Evolutionary conservation across 2,329 filamentous ascomycete species (phyloP).

Genomic region (Xylariales sp.): DNA sequence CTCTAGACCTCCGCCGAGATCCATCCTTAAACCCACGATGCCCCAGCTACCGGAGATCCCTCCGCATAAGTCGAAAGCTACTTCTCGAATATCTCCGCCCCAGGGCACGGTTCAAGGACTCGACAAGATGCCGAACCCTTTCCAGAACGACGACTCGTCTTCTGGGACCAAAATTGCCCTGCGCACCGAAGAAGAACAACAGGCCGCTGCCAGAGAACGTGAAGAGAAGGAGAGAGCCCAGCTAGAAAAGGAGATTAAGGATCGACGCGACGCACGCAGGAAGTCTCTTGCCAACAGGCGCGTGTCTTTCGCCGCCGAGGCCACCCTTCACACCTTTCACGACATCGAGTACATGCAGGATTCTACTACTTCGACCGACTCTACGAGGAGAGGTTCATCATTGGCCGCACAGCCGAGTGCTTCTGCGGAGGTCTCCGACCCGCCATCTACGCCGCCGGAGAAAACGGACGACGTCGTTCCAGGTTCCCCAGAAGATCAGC

Average conservation of each 20-base stretch:
- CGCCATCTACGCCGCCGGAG: conserved; percentile 71
- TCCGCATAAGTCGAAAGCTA: conserved; percentile 69
- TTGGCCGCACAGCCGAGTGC: conserved; percentile 53
- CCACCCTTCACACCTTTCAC: conserved; percentile 96
- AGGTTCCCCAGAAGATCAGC: conserved; percentile 73
- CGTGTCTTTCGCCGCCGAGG: conserved; percentile 97
- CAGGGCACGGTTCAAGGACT: conserved; percentile 54
- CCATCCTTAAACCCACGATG: conserved; percentile 85
- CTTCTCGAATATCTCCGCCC: conserved; percentile 59
- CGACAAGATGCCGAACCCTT: conserved; percentile 60
- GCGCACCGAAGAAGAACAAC: conserved; percentile 76
- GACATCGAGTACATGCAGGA: conserved; percentile 91
- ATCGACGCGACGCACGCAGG: conserved; percentile 86
- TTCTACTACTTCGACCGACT: conserved; percentile 83
- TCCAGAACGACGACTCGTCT: conserved; percentile 51
- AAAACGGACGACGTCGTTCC: conserved; percentile 67
- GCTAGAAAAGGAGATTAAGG: conserved; percentile 70
- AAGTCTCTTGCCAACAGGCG: conserved; percentile 93
- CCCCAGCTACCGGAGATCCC: conserved; percentile 75
- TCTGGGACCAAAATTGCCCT: conserved; percentile 70
- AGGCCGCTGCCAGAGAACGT: conserved; percentile 74
- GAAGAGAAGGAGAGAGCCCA: conserved; percentile 73
- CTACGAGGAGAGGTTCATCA: conserved; percentile 78
- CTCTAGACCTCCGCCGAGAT: conserved; percentile 65
- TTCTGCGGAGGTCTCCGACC: conserved; percentile 62